phyloP scores from a whole-genome alignment of 371 early-diverging fungal genomes.

The Phascolomyces articulosus region DNA sequence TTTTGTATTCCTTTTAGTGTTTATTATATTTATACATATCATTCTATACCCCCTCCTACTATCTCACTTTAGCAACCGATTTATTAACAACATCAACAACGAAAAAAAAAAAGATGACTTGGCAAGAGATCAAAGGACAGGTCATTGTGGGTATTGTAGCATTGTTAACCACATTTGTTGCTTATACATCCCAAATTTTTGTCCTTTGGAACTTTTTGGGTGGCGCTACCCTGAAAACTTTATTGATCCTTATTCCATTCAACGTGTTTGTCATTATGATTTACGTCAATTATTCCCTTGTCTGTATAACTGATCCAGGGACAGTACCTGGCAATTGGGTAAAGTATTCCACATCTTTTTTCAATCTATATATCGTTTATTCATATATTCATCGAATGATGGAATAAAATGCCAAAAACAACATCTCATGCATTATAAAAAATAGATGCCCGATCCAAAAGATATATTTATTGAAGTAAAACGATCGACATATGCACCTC shows the following conservation, averaged over 20 bases:
- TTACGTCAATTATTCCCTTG: conserved; percentile 82
- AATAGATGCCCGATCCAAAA: conserved; percentile 52
- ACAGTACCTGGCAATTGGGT: conserved; percentile 75
- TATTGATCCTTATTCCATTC: conserved; percentile 63
- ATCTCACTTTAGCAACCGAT: background rate
- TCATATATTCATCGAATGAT: too few species aligned
- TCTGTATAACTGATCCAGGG: conserved; percentile 82
- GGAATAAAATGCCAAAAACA: background rate
- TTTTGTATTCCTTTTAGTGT: background rate
- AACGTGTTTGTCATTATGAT: conserved; percentile 69
- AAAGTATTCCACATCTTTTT: background rate
- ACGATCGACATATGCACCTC: conserved; percentile 67
- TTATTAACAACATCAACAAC: background rate
- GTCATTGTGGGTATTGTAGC: conserved; percentile 32
- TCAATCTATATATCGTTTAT: too few species aligned
- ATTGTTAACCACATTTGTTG: conserved; percentile 29
- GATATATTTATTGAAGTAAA: conserved; percentile 66
- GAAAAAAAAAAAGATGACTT: conserved; percentile 6
- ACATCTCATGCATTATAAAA: background rate
- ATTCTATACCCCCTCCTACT: too few species aligned
- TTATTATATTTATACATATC: too few species aligned
- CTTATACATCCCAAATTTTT: conserved; percentile 46
- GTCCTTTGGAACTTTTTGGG: conserved; percentile 43
- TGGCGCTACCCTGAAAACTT: conserved; percentile 21
- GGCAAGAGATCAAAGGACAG: conserved; percentile 28